Evolutionary conservation across 2,329 filamentous ascomycete genomes (phyloP).

Genomic region (Hortaea werneckii): DNA sequence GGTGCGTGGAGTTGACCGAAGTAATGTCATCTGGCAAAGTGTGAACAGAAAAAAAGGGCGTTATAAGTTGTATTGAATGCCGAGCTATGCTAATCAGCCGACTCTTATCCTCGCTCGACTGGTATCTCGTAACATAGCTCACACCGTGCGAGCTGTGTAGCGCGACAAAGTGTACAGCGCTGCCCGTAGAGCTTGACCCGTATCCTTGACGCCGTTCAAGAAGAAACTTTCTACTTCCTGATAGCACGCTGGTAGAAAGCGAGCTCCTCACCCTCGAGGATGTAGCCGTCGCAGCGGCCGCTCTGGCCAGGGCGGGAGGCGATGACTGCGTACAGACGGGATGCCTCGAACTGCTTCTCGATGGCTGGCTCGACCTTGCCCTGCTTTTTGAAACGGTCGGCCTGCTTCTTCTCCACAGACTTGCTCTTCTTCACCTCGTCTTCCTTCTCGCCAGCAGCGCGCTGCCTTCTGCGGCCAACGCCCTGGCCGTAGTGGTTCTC

Average conservation of each 20-base stretch:
- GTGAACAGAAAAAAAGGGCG: too few relatives aligned
- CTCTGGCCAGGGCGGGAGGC: constrained; percentile 92
- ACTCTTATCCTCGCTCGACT: too few relatives aligned
- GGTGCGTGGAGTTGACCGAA: too few relatives aligned
- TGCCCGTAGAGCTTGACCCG: not conserved
- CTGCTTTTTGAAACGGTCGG: constrained; percentile 64
- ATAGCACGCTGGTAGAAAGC: constrained; percentile 99
- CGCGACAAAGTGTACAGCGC: too few relatives aligned
- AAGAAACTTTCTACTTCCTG: constrained; percentile 68
- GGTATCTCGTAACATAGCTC: too few relatives aligned
- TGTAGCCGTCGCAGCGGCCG: constrained; percentile 92
- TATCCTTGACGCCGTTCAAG: not conserved
- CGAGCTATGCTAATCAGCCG: too few relatives aligned
- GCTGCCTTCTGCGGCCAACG: constrained; percentile 83
- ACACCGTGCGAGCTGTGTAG: too few relatives aligned
- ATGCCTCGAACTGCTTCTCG: constrained; percentile 99
- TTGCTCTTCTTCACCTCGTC: constrained; percentile 87
- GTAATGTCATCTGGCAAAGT: too few relatives aligned
- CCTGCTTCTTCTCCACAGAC: constrained; percentile 92
- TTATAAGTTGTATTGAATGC: too few relatives aligned
- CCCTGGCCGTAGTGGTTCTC: constrained; percentile 96
- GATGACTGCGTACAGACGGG: constrained; percentile 90
- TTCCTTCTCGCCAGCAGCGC: constrained; percentile 51
- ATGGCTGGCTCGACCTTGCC: constrained; percentile 90
- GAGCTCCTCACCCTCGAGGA: constrained; percentile 98